Percentiles rank a stretch among this genome's conserved stretches.
These are phyloP conservation scores for Coffea canephora DNA, from an alignment of 257 asterid genomes.

Conservation along the genomic window DNA sequence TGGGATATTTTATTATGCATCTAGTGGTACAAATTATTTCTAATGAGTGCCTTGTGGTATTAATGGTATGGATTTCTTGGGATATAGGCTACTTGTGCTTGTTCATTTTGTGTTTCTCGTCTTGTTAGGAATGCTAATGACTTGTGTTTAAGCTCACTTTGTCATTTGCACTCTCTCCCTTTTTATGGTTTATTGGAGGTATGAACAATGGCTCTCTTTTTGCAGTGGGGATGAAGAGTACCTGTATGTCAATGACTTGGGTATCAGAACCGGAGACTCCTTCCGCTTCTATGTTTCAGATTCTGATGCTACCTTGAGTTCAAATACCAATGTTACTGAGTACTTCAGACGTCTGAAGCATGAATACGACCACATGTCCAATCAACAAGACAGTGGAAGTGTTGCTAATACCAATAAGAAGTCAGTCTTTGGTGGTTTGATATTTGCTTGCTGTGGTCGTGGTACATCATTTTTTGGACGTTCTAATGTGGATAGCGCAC, in stretches of 20 bases:
- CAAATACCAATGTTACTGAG: slow-evolving; percentile 41
- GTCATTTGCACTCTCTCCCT: too few relatives aligned
- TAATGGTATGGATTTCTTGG: not conserved
- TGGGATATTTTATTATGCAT: too few relatives aligned
- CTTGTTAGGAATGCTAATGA: not conserved
- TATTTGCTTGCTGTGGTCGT: slow-evolving; percentile 76
- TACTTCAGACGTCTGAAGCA: slow-evolving; percentile 39
- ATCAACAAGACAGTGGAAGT: slow-evolving; percentile 1
- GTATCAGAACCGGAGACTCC: slow-evolving; percentile 67
- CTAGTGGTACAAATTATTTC: not conserved
- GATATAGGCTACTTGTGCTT: not conserved
- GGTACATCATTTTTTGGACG: slow-evolving; percentile 58
- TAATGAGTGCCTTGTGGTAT: not conserved
- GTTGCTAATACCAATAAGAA: slow-evolving; percentile 20
- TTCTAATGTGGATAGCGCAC: slow-evolving; percentile 44
- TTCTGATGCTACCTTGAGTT: slow-evolving; percentile 44
- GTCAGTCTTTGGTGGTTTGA: slow-evolving; percentile 64
- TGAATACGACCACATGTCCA: slow-evolving; percentile 15
- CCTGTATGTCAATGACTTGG: slow-evolving; percentile 52
- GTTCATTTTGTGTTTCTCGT: not conserved
- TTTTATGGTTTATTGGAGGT: not conserved
- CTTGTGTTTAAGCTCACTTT: not conserved
- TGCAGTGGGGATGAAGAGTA: slow-evolving; percentile 83
- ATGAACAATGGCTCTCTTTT: slow-evolving; percentile 8
- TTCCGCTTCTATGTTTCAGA: slow-evolving; percentile 60